A percentile compares a stretch with the other conserved stretches of the same genome.
Conservation (phyloP, 805 yeast species). For the Yamadazyma philogaea region DNA sequence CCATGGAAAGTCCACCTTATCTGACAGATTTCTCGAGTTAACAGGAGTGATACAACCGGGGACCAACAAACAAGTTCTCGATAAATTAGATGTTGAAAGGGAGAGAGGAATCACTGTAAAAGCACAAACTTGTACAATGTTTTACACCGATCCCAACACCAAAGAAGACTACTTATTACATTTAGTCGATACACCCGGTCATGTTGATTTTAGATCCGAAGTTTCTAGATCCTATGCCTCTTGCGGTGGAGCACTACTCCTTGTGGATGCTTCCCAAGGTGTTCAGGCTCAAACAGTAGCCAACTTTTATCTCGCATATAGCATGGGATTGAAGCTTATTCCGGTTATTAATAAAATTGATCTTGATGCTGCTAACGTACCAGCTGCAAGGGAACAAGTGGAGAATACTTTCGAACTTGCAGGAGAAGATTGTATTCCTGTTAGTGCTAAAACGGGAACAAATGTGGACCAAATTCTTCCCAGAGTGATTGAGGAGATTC, state of each 20-base stretch:
- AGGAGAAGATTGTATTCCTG: slow-evolving; percentile 69
- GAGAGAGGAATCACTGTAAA: slow-evolving; percentile 96
- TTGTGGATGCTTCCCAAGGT: slow-evolving; percentile 95
- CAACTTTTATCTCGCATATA: slow-evolving; percentile 84
- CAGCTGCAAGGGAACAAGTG: slow-evolving; percentile 79
- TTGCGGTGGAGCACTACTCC: slow-evolving; percentile 86
- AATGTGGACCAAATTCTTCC: slow-evolving; percentile 81
- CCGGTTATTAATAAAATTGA: slow-evolving; percentile 94
- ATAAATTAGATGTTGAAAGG: slow-evolving; percentile 88
- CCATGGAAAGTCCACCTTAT: slow-evolving; percentile 82
- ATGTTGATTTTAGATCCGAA: slow-evolving; percentile 92
- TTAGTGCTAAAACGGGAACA: slow-evolving; percentile 88
- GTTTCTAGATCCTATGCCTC: slow-evolving; percentile 93
- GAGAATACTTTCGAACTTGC: slow-evolving; percentile 79
- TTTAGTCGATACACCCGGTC: slow-evolving; percentile 96
- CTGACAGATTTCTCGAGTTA: slow-evolving; percentile 81
- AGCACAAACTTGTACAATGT: slow-evolving; percentile 96
- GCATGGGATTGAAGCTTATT: slow-evolving; percentile 73
- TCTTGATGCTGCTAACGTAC: slow-evolving; percentile 81
- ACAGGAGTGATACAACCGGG: slow-evolving; percentile 87
- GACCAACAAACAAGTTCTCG: slow-evolving; percentile 77
- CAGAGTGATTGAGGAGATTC: slow-evolving; percentile 74
- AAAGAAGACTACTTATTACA: slow-evolving; percentile 79
- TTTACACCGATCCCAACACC: slow-evolving; percentile 57
- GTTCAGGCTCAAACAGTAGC: slow-evolving; percentile 99